These are phyloP conservation scores for Leucocoprinus leucothites DNA, from an alignment of 768 basidiomycete genomes.

Conservation along the genomic window DNA sequence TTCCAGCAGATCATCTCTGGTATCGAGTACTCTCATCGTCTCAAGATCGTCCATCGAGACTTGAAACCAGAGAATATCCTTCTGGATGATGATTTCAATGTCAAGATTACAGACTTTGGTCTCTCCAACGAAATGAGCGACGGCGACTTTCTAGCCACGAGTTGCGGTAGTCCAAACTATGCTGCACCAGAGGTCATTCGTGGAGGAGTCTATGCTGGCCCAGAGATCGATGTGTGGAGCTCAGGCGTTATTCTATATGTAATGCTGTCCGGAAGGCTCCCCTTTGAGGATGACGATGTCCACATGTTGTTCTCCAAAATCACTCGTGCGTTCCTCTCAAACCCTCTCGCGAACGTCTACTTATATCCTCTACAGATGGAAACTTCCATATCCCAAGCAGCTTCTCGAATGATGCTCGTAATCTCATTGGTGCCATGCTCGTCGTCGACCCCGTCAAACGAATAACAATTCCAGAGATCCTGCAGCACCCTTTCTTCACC, in stretches of 20 bases:
- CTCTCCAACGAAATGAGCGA: constrained; percentile 95
- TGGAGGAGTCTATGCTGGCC: constrained; percentile 93
- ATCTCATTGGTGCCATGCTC: constrained; percentile 86
- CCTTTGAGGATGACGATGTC: constrained; percentile 97
- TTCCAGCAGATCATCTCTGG: constrained; percentile 99
- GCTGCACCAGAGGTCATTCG: constrained; percentile 98
- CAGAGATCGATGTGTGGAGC: constrained; percentile 99
- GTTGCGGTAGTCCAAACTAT: constrained; percentile 98
- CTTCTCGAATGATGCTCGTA: constrained; percentile 73
- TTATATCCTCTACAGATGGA: constrained; percentile 54
- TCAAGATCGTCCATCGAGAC: constrained; percentile 98
- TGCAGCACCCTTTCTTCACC: constrained; percentile 87
- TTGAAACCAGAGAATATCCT: constrained; percentile 96
- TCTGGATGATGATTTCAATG: constrained; percentile 78
- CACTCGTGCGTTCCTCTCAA: constrained; percentile 53
- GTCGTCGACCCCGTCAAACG: constrained; percentile 93
- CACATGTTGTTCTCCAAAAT: constrained; percentile 93
- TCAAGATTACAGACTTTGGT: constrained; percentile 99
- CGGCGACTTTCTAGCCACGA: constrained; percentile 95
- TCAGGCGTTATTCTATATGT: constrained; percentile 99
- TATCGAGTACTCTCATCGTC: constrained; percentile 93
- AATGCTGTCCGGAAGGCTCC: constrained; percentile 91
- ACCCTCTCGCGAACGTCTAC: neutral
- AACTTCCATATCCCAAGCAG: constrained; percentile 82
- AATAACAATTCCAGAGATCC: constrained; percentile 90